Evolutionary conservation across 2,329 filamentous ascomycete genomes (phyloP), one percentile per base, ranked within the genome.

Genomic region (Arthroderma sp.): DNA sequence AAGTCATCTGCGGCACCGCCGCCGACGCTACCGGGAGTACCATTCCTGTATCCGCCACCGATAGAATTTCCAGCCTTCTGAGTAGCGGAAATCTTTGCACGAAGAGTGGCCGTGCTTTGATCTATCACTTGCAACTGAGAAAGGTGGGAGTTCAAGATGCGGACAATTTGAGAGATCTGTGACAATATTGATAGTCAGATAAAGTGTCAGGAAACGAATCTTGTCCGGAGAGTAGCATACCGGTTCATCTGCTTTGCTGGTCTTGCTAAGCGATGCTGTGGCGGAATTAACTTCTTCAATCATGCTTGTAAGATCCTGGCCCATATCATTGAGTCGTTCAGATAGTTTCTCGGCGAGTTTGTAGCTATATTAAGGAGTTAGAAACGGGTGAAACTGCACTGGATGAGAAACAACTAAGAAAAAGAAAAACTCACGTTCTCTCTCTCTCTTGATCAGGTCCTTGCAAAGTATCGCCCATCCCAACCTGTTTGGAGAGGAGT

Each of bases 281-380:
- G 93, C 89, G 54, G 82, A 79, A 61, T 98, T 98, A 61, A 98
- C 94, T 66, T 96, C 91, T 60, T 94, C 88, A 55, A 98, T 94
- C 87, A 98, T 96, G 67, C 86, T 89, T 40, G 79, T 80, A 51
- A 98, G 72, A 60, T 94, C 87, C 60, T 86, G 85, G 58, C 86
- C 87, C 78, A 96, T 93, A 55, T 94, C 87, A 47, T 94, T 88
- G 52, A 98, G 72, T 52, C 86, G 80, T 59, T 94, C 86, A 7
- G 86, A 86, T 52, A 95, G 74, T 64, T 86, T 91, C 72, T 98
- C 91, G 1, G 91, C 91, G 43, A 93, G 71, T 73, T 94, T 93
- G 70, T 96, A 80, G 30, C 74, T 77, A 53, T 44, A 9, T n/a
- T n/a, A n/a, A n/a, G n/a, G 9, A 22, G 29, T 30, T 27, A 11